These are phyloP conservation scores for Fusarium avenaceum DNA, from an alignment of 2,329 filamentous ascomycete genomes.

Conservation along the genomic window DNA sequence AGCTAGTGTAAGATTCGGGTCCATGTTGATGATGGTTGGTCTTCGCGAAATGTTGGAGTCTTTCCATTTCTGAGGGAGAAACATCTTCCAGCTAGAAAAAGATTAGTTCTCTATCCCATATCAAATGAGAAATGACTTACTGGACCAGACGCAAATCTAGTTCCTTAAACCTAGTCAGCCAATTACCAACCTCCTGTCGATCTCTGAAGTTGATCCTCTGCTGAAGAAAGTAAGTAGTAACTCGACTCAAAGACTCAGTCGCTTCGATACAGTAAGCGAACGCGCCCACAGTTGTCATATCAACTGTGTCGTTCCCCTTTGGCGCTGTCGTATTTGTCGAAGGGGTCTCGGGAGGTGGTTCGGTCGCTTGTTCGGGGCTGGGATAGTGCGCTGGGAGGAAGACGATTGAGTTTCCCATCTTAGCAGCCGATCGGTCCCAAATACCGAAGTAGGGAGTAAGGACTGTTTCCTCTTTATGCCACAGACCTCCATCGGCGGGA, in stretches of 20 bases:
- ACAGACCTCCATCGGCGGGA: constrained; percentile 57
- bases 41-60: constrained; percentile 51
- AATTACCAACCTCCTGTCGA: constrained; percentile 57
- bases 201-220: constrained; percentile 58
- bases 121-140: constrained; percentile 26
- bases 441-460: constrained; percentile 61
- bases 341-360: constrained; percentile 28
- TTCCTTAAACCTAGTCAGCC: constrained; percentile 63
- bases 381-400: constrained; percentile 54
- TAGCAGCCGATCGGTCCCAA: constrained; percentile 57
- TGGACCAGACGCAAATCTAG: constrained; percentile 61
- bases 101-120: not conserved
- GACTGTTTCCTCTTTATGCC: constrained; percentile 56
- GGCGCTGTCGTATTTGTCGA: not conserved
- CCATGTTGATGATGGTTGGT: constrained; percentile 53
- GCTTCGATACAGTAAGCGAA: constrained; percentile 64
- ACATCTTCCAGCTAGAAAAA: constrained; percentile 54
- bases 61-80: constrained; percentile 51
- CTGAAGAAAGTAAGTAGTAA: constrained; percentile 61
- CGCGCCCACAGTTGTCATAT: constrained; percentile 58
- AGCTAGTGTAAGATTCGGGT: constrained; percentile 64
- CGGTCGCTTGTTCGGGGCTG: constrained; percentile 40
- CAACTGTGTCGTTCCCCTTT: constrained; percentile 28
- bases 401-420: constrained; percentile 57
- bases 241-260: constrained; percentile 60